Evolutionary conservation across 345 rosid genomes (phyloP), one percentile per base, ranked within the genome.

Genomic region (Melaleuca alternifolia): DNA sequence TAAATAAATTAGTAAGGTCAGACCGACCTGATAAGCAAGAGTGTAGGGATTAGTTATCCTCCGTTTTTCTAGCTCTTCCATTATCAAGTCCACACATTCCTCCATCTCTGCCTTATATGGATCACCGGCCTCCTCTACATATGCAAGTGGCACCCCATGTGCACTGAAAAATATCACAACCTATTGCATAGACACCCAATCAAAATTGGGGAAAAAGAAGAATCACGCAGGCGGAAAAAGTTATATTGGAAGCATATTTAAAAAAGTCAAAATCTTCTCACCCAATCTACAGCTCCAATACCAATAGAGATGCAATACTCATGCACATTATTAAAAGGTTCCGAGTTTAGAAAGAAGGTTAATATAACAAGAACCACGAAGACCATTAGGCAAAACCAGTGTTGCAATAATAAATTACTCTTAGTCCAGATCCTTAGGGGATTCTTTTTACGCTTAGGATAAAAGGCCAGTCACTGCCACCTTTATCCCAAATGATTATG

Each of bases 61-160:
- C 91, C 99, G 92, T 89, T 92, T 95, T 89, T 96, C 99, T 92
- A 97, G 88, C 89, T 97, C 99, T 88, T 97, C 98, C 91, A 97
- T 96, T 85, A 97, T 97, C 88, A 97, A 91, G 89, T 97, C 99
- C 85, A 97, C 95, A 82, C 99, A 97, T 89, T 97, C 99, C 88
- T 97, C 99, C 99, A 97, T 97, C 91, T 97, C 99, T 76, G 99
- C 99, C 93, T 96, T 96, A 94, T 97, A 97, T 18, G 99, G 99
- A 90, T 97, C 99, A 85, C 99, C 99, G 51, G 99, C 99, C 92
- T 95, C 98, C 92, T 97, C 98, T 84, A 97, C 99, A 86, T 97
- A 97, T 84, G 99, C 99, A 89, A 97, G 96, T 56, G 99, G 99
- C 92, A 97, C 99, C 71, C 99, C 99, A 87, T 97, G 99, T 41